phyloP scores from a whole-genome alignment of 2,329 filamentous ascomycete species.

The Bipolaris cookei region DNA sequence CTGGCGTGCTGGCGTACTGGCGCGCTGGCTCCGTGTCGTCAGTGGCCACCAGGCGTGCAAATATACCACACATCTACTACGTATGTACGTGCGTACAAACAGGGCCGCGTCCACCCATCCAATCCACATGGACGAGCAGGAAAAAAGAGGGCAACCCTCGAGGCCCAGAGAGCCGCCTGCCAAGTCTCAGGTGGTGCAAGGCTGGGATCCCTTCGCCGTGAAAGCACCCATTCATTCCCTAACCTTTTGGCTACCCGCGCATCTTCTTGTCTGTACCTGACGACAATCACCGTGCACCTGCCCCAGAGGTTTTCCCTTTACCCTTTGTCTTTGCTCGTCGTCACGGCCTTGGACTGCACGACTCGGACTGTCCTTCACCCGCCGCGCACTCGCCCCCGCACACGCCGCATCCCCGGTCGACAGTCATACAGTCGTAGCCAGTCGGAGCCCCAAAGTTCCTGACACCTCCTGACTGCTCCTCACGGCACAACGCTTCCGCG shows the following conservation, averaged over 20 bases:
- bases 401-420: conserved; percentile 16
- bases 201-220: conserved; percentile 16
- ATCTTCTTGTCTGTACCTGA: conserved; percentile 9
- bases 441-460: not conserved
- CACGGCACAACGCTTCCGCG: conserved; percentile 17
- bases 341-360: not conserved
- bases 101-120: no score
- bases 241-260: conserved; percentile 11
- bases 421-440: conserved; percentile 5
- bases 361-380: conserved; percentile 6
- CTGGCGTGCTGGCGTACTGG: no score
- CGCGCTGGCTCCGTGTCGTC: no score
- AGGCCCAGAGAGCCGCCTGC: not conserved
- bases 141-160: no score
- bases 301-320: not conserved
- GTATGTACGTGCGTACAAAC: no score
- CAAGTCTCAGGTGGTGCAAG: conserved; percentile 11
- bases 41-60: no score
- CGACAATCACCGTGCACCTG: conserved; percentile 8
- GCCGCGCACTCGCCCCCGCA: conserved; percentile 17
- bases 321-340: not conserved
- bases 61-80: no score
- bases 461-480: conserved; percentile 14
- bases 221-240: conserved; percentile 14
- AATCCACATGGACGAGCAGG: no score